Evolutionary conservation across 148 eudicot genomes (phyloP), one percentile per base, ranked within the genome.

Genomic region (Chenopodium album): DNA sequence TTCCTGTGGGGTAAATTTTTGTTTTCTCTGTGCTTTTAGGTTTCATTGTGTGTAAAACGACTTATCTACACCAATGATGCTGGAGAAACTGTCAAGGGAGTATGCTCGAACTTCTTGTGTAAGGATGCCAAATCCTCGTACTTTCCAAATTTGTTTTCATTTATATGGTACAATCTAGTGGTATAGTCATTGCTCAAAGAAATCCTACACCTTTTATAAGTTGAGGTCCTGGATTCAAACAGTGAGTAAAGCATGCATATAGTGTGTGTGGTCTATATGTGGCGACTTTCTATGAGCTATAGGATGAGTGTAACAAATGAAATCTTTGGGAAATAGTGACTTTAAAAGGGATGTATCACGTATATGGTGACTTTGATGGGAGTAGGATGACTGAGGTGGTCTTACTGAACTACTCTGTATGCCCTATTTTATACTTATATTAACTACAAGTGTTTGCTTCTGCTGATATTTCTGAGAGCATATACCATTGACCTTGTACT

Each of bases 71-170:
- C 93, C 75, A 97, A 97, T 90, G 99, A 97, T 2, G 80, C 88
- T 48, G 99, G 99, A 62, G 99, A 94, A 84, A 48, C 66, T 71
- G 94, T 97, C 70, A 97, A 94, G 88, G 99, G 99, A 89, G 99
- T 97, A 77, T 94, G 99, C 91, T 97, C 99, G 69, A 97, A 97
- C 91, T 97, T 85, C 79, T 85, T 97, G 89, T 97, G 99, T 97
- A 90, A 90, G 99, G 72, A 69, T 75, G 69, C 84, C 63, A 23
- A 60, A 60, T 76, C 80, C 82, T 71, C 28, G 31, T 68, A 11
- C 46, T 17, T 19, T 13, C 1, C 63, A 1, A 50, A 79, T 2
- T 26, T n/a, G 44, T 65, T 47, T 65, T 73, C 50, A 20, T 56
- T 14, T 62, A 22, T 12, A 2, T 6, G 0, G 16, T 56, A 16